Evolutionary conservation across 805 yeast species (phyloP).

Genomic region (Cyberlindnera lachancei): DNA sequence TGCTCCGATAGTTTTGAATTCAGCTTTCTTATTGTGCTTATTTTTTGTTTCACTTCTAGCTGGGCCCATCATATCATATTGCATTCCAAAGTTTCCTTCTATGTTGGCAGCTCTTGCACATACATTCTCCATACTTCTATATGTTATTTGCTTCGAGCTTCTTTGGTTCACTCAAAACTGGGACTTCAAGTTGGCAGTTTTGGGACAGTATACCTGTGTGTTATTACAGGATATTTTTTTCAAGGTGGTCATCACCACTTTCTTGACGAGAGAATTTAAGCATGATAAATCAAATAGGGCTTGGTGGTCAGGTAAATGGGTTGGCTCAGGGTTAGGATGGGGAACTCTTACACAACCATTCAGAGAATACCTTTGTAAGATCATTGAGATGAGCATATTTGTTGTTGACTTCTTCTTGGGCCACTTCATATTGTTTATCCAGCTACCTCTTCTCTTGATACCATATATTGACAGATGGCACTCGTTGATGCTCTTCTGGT

Average conservation of each 20-base stretch:
- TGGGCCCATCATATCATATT: conserved; percentile 40
- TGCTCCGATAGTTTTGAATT: conserved; percentile 42
- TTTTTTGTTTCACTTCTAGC: conserved; percentile 34
- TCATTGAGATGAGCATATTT: conserved; percentile 49
- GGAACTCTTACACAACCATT: conserved; percentile 46
- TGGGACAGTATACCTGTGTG: conserved; percentile 44
- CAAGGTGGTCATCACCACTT: conserved; percentile 33
- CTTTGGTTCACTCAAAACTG: conserved; percentile 52
- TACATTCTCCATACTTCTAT: conserved; percentile 36
- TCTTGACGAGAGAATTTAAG: conserved; percentile 49
- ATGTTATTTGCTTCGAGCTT: conserved; percentile 42
- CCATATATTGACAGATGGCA: conserved; percentile 57
- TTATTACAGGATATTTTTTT: conserved; percentile 45
- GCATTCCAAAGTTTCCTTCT: conserved; percentile 38
- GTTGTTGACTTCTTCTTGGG: conserved; percentile 46
- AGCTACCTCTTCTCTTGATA: conserved; percentile 45
- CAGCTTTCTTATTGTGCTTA: conserved; percentile 29
- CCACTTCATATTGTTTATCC: conserved; percentile 43
- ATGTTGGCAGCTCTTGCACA: conserved; percentile 44
- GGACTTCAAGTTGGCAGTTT: conserved; percentile 42
- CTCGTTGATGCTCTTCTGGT: conserved; percentile 53
- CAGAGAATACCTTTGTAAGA: conserved; percentile 50
- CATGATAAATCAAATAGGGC: conserved; percentile 50
- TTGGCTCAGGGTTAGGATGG: conserved; percentile 49
- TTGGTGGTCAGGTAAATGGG: conserved; percentile 71